Evolutionary conservation across 179 eudicot genomes (phyloP), one percentile per base, ranked within the genome.

Genomic region (Monotropa hypopitys): DNA sequence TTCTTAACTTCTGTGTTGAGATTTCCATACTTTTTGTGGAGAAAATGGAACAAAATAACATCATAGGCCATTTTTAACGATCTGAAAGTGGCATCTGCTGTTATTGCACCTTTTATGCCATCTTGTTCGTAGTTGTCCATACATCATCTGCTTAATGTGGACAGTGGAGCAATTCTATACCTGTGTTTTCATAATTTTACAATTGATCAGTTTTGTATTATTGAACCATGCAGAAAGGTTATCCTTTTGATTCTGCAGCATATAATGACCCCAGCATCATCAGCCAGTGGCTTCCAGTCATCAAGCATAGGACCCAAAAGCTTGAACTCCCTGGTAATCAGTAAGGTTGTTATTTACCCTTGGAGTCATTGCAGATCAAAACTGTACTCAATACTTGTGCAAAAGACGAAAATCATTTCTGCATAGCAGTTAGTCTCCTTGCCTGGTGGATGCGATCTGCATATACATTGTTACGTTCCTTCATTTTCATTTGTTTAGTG

Each of bases 251-350:
- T 71, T 86, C 86, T 85, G 89, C 92, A 72, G 89, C 94, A 46
- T 93, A 95, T 81, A 87, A 71, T 79, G 98, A 95, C 85, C 99
- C 99, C 79, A 88, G 86, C 85, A 59, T 63, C 83, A 91, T 91
- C 78, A 82, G 85, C 81, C 87, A 87, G 82, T 89, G 89, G 88
- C 99, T 95, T 62, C 92, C 98, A 12, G 73, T 91, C 70, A 75
- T 87, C 84, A 83, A 80, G 92, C 89, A 85, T 40, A 90, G 83
- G 87, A 89, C 90, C 79, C 88, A 95, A 77, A 95, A 89, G 91
- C 99, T 93, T 82, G 83, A 76, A 76, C 65, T 93, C 82, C 76
- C 75, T 77, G 79, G 75, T 79, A 76, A 70, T 75, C 56, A 73
- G 74, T 90, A 81, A 87, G 83, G 80, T 78, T 85, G 80, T 80